A percentile compares a stretch with the other conserved stretches of the same genome.
Evolutionary conservation across 495 filamentous ascomycete genomes (phyloP).

Genomic region (Talaromyces trachyspermus): DNA sequence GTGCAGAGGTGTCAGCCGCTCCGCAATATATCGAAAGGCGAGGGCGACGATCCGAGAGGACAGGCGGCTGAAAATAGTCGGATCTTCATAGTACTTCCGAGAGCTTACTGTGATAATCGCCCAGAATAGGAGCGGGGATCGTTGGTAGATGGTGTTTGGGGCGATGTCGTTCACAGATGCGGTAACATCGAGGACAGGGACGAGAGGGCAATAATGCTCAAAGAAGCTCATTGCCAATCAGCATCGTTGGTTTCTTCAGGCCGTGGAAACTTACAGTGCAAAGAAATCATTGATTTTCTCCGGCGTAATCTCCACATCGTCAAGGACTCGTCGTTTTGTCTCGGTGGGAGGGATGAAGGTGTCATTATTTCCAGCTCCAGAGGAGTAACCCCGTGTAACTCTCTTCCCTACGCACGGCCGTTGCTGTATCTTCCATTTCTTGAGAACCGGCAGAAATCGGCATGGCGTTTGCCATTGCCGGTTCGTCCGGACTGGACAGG

Average conservation of each 20-base stretch:
- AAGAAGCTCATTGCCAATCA: background rate
- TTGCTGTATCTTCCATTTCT: background rate
- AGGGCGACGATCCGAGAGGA: background rate
- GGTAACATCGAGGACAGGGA: background rate
- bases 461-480: background rate
- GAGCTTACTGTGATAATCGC: background rate
- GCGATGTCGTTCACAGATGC: background rate
- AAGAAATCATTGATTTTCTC: background rate
- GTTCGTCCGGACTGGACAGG: background rate
- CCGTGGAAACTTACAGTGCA: background rate
- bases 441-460: background rate
- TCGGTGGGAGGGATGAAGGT: background rate
- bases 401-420: background rate
- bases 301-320: background rate
- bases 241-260: background rate
- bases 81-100: background rate
- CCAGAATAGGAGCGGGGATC: background rate
- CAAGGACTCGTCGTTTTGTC: background rate
- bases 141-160: background rate
- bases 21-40: background rate
- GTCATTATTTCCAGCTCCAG: too few species aligned
- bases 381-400: background rate
- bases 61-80: background rate
- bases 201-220: background rate
- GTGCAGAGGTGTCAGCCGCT: background rate